A percentile compares a stretch with the other conserved stretches of the same genome.
Conservation (phyloP, 169 alveolate genomes). For the Perkinsus olseni region DNA sequence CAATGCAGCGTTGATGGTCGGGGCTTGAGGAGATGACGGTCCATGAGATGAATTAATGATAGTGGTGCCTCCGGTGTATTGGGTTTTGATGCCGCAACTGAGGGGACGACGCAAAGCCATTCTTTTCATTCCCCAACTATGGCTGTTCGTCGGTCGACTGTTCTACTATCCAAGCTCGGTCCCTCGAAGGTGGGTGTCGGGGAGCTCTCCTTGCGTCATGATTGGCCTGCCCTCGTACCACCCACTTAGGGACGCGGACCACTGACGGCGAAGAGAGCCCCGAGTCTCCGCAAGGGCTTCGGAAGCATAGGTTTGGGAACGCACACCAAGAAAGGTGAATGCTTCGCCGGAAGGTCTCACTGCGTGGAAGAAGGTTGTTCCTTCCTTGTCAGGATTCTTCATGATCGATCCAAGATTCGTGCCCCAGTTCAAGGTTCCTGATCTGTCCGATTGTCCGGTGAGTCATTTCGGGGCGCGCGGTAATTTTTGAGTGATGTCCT, state of each 20-base stretch:
- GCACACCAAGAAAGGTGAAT: conserved; percentile 11
- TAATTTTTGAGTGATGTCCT: not conserved
- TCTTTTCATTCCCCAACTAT: not conserved
- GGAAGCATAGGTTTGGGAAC: conserved; percentile 10
- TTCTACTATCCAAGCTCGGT: not conserved
- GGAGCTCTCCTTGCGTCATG: not conserved
- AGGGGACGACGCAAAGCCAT: not conserved
- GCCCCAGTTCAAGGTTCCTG: conserved; percentile 13
- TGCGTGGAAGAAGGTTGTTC: not conserved
- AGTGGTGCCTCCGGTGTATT: not conserved
- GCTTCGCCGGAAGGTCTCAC: too few species aligned
- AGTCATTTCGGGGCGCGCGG: not conserved
- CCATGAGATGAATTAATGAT: not conserved
- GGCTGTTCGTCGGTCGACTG: not conserved
- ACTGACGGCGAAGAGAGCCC: conserved; percentile 7
- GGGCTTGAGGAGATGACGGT: not conserved
- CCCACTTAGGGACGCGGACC: conserved; percentile 12
- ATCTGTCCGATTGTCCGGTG: not conserved
- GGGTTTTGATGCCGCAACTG: not conserved
- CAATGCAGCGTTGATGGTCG: not conserved
- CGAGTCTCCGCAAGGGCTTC: conserved; percentile 14
- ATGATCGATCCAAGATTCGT: conserved; percentile 1
- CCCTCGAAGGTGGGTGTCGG: not conserved
- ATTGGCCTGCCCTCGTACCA: too few species aligned
- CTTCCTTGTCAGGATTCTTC: not conserved